Evolutionary conservation across 1,139 yeast species (phyloP).

Genomic region (Casaregolazyma suthepensis): DNA sequence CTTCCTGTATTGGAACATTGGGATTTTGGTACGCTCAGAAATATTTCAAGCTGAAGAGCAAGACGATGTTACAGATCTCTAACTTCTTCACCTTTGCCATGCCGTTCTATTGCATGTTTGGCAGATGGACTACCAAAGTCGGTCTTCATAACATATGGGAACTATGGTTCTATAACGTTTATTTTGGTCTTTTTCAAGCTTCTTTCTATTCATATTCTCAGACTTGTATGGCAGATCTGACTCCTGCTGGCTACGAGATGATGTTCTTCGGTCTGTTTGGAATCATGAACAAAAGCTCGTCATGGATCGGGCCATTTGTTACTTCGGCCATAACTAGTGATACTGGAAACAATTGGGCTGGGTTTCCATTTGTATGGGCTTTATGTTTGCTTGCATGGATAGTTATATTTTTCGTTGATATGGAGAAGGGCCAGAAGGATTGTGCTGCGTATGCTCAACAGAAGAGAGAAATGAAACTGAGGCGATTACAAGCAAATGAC

Average conservation of each 20-base stretch:
- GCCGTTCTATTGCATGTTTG: slow-evolving; percentile 20
- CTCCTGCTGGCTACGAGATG: slow-evolving; percentile 18
- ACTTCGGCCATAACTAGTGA: slow-evolving; percentile 17
- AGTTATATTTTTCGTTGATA: slow-evolving; percentile 13
- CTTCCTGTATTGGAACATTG: slow-evolving; percentile 13
- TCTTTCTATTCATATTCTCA: slow-evolving; percentile 18
- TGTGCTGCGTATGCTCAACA: slow-evolving; percentile 8
- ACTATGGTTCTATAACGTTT: slow-evolving; percentile 17
- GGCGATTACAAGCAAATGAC: slow-evolving; percentile 4
- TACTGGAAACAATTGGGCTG: slow-evolving; percentile 17
- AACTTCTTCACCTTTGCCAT: slow-evolving; percentile 15
- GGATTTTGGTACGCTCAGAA: slow-evolving; percentile 17
- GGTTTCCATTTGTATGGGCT: slow-evolving; percentile 19
- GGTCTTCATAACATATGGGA: slow-evolving; percentile 20
- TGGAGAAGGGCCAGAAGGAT: slow-evolving; percentile 15
- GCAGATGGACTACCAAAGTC: slow-evolving; percentile 15
- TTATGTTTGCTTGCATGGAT: slow-evolving; percentile 15
- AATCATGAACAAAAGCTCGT: slow-evolving; percentile 17
- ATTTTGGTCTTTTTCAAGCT: slow-evolving; percentile 17
- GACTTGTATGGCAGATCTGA: slow-evolving; percentile 18
- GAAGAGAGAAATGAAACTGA: slow-evolving; percentile 9
- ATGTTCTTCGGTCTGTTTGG: slow-evolving; percentile 19
- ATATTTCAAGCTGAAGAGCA: slow-evolving; percentile 15
- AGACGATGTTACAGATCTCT: slow-evolving; percentile 17
- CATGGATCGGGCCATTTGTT: slow-evolving; percentile 19